Base-by-base conservation (phyloP, 1,139 yeast genomes). In the Yamadazyma diospyri region DNA sequence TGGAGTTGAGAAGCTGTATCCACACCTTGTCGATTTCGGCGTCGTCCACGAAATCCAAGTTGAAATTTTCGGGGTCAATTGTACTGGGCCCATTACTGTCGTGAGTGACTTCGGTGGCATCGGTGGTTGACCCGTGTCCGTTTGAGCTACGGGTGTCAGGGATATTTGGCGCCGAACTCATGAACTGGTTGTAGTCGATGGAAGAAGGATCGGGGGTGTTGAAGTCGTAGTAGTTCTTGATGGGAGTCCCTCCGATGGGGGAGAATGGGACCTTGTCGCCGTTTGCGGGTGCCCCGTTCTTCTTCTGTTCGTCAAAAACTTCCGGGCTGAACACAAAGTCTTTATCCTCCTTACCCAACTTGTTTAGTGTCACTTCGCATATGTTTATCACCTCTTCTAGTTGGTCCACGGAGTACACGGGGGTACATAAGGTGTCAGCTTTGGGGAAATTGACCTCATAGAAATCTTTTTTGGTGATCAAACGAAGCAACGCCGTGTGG, bases 21-120 rank as follows among this genome's bases (percentile, higher is more conserved):
- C 72, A 67, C 16, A 65, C 41, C 35, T 58, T 56, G 43, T 67
- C 73, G 22, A 64, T 57, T 30, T 64, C 69, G 4, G 53, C 54
- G 35, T 59, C 57, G 24, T 54, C 53, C 20, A 61, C 50, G 27
- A 50, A 51, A 26, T 60, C 55, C 26, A 57, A 29, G 32, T 53
- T 50, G 11, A 45, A 37, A 1, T 33, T 35, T 11, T 37, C 31
- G 10, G 35, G 14, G 9, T 19, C 30, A 14, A 13, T 17, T 9
- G 10, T 20, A n/a, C 11, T 17, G 15, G 18, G 14, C 6, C 4
- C 21, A 11, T 23, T 25, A 14, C 14, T 12, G 6, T 13, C n/a
- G 5, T 19, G 22, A 15, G 16, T n/a, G 8, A 6, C 20, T 18
- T 9, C 9, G 9, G 20, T 18, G 20, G 6, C 20, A 18, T 18